Evolutionary conservation across 1,284 basidiomycete species (phyloP).

Genomic region (Xerocomus nothofagi): DNA sequence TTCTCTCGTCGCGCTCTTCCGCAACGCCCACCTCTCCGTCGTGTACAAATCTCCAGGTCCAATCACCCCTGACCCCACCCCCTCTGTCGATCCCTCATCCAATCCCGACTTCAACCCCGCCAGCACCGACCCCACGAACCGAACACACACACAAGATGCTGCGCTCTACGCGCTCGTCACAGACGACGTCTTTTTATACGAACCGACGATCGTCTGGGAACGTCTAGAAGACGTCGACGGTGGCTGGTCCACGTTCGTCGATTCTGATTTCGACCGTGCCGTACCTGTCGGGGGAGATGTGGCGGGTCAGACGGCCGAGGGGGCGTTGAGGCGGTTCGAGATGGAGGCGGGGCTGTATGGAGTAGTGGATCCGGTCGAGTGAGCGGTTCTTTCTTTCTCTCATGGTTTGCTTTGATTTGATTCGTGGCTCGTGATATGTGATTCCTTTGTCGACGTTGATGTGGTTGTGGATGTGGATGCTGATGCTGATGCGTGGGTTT

Average conservation of each 20-base stretch:
- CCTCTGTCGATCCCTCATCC: neutral
- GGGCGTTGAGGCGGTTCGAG: constrained; percentile 48
- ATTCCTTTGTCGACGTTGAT: too few species aligned
- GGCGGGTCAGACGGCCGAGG: constrained; percentile 70
- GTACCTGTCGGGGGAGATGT: constrained; percentile 77
- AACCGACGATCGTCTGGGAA: constrained; percentile 85
- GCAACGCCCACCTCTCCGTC: constrained; percentile 87
- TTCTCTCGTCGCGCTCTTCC: constrained; percentile 77
- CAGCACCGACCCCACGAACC: neutral
- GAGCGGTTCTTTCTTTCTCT: neutral
- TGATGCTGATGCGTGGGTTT: too few species aligned
- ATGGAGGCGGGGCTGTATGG: constrained; percentile 37
- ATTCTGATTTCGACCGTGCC: constrained; percentile 62
- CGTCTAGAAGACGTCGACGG: constrained; percentile 86
- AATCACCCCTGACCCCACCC: neutral
- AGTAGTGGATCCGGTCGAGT: constrained; percentile 55
- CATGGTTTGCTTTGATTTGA: too few species aligned
- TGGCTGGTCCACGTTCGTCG: constrained; percentile 70
- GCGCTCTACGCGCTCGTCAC: constrained; percentile 78
- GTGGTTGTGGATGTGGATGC: too few species aligned
- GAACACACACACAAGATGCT: constrained; percentile 1
- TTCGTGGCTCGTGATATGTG: too few species aligned
- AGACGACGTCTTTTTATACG: constrained; percentile 76
- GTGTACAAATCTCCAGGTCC: constrained; percentile 60
- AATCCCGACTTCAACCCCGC: neutral